Base-by-base conservation (phyloP, 495 filamentous ascomycete genomes). In the Jackrogersella multiformis region DNA sequence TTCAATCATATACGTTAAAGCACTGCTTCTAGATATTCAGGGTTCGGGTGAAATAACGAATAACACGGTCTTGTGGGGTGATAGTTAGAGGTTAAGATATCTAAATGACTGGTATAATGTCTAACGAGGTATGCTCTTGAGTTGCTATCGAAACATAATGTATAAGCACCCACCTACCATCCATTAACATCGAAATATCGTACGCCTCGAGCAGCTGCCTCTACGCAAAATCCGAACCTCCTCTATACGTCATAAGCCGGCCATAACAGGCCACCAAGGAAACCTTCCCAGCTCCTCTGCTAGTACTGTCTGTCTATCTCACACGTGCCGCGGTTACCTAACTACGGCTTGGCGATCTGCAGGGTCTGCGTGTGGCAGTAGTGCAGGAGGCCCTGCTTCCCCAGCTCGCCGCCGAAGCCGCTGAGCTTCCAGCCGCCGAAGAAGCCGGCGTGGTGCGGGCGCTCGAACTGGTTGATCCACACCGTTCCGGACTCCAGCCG, bases 341-440 rank as follows among this genome's bases (percentile, higher is more conserved):
- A 18, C n/a, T 26, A 4, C 13, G 26, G 23, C 61, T 70, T 82
- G 5, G 72, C 62, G 45, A 77, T 78, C 62, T 82, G 77, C 63
- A 83, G 54, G 15, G 66, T 76, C 75, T 88, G 82, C n/a, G 83
- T 81, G 55, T 89, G 87, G 49, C 78, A 81, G 69, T 86, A 90
- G n/a, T 77, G 76, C 59, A 86, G 74, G 64, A 90, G 66, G 1
- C 89, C 89, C 54, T 82, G 80, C 57, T 79, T 76, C 1, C 85
- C 85, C 77, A 86, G 85, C 74, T 90, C 89, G 15, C 84, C 84
- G 2, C 89, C 89, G 58, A 89, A 84, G 1, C 89, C 89, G 60
- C 81, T 85, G 62, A 88, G 80, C 80, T 91, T 90, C 72, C 86
- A 83, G 13, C 89, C 89, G 13, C 78, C 82, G 69, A 90, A 90